Base-by-base conservation (phyloP, 2,329 filamentous ascomycete genomes). In the Clathrospora elynae region DNA sequence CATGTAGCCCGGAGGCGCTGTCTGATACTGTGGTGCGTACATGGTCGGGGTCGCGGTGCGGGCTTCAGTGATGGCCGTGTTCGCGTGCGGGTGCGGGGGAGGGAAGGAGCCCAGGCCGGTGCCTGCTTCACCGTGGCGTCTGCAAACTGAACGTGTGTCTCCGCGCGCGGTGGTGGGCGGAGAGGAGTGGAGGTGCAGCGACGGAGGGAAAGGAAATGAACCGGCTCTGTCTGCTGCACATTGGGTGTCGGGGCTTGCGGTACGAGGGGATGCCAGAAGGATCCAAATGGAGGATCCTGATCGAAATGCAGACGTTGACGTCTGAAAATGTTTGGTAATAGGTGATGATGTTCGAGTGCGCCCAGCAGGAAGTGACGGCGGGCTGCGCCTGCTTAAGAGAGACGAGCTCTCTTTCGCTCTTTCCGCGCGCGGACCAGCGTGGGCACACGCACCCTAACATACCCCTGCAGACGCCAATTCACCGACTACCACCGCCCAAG, bases 1-100 rank as follows among this genome's bases (percentile, higher is more conserved):
- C 65, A 66, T 62, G 56, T 69, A 69, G 56, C 61, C 60, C 24
- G 67, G 67, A 10, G 68, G 65, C 29, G 64, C 62, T 11, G 66
- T 64, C 24, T 61, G 61, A 47, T 66, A 70, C 26, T 63, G 64
- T 19, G 61, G 54, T 14, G 55, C 50, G 57, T 63, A 67, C 60
- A 66, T 67, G 44, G 39, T 49, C 20, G 18, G 55, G 35, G 39
- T 42, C 29, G 45, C 38, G 44, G 18, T 29, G 35, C 33, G 33
- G 25, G 42, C 30, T 16, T 26, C 19, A 39, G 18, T 11, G 42
- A 32, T 32, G 40, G 22, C 5, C 23, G 32, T 24, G 44, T 45
- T 33, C 42, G 35, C 33, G 32, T 23, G 38, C 42, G 28, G 31
- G 7, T 22, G 33, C 35, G 46, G 41, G 34, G 18, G 40, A 44